phyloP scores from a whole-genome alignment of 1,284 basidiomycete species.

The Heterobasidion parviporum region DNA sequence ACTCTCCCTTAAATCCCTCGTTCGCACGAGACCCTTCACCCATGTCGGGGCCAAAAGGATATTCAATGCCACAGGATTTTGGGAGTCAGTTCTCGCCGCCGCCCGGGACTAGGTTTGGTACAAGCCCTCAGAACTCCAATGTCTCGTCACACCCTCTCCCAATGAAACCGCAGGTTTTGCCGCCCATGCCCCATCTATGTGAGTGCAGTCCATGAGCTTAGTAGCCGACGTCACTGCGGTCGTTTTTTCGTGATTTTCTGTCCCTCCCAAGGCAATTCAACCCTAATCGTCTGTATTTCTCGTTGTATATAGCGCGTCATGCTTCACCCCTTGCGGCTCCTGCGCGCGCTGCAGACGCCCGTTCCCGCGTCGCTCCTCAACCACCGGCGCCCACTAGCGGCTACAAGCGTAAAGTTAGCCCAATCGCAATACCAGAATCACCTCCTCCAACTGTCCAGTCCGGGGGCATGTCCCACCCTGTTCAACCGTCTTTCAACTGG shows the following conservation, averaged over 20 bases:
- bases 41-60: neutral
- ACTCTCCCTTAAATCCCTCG: neutral
- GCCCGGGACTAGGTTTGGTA: neutral
- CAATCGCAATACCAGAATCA: neutral
- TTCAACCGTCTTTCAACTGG: slow-evolving; percentile 25
- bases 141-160: neutral
- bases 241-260: too few relatives aligned
- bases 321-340: slow-evolving; percentile 1
- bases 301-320: neutral
- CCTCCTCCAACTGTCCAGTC: neutral
- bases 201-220: neutral
- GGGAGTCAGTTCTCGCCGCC: neutral
- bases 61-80: neutral
- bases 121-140: neutral
- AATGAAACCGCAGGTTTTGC: neutral
- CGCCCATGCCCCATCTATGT: neutral
- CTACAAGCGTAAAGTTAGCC: slow-evolving; percentile 10
- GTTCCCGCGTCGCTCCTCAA: neutral
- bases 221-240: too few relatives aligned
- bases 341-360: neutral
- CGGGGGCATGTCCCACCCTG: neutral
- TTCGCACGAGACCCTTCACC: neutral
- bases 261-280: too few relatives aligned
- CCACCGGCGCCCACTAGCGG: neutral
- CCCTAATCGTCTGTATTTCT: too few relatives aligned